A percentile compares a stretch with the other conserved stretches of the same genome.
phyloP scores from a whole-genome alignment of 805 yeast genomes.

The Saccharomycopsis guyanensis region DNA sequence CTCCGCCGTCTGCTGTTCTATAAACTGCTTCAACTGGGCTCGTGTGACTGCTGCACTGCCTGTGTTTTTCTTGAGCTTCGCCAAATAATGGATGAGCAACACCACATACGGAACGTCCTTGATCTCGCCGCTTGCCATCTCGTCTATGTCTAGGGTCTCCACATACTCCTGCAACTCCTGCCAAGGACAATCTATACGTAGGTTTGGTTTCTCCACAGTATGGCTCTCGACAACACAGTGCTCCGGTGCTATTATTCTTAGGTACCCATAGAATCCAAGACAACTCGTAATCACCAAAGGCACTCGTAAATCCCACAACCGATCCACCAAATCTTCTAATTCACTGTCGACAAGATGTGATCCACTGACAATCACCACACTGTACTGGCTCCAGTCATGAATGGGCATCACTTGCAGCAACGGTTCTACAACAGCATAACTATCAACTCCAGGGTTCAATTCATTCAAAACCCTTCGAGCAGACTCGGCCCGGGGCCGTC shows the following conservation, averaged over 20 bases:
- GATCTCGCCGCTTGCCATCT: constrained; percentile 22
- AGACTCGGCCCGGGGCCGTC: constrained; percentile 33
- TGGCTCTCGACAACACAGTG: constrained; percentile 67
- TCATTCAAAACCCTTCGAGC: constrained; percentile 39
- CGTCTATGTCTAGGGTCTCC: constrained; percentile 19
- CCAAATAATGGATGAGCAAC: constrained; percentile 7
- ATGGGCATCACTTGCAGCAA: not conserved
- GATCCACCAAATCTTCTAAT: constrained; percentile 13
- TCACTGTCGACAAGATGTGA: not conserved
- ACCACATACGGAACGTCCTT: constrained; percentile 20
- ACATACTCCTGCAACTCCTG: constrained; percentile 9
- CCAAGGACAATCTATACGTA: constrained; percentile 35
- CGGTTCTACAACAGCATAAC: constrained; percentile 18
- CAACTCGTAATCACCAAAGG: constrained; percentile 49
- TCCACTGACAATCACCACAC: constrained; percentile 4
- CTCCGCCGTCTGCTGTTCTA: constrained; percentile 20
- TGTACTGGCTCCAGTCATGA: constrained; percentile 10
- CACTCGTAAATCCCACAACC: constrained; percentile 33
- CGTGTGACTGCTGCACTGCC: constrained; percentile 24
- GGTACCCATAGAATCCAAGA: constrained; percentile 58
- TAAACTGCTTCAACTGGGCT: constrained; percentile 31
- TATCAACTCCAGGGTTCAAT: constrained; percentile 37
- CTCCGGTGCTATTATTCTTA: constrained; percentile 46
- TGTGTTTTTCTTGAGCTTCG: not conserved
- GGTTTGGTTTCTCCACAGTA: constrained; percentile 46